phyloP scores from a whole-genome alignment of 352 stramenopile genomes.

The Pythium monospermum region DNA sequence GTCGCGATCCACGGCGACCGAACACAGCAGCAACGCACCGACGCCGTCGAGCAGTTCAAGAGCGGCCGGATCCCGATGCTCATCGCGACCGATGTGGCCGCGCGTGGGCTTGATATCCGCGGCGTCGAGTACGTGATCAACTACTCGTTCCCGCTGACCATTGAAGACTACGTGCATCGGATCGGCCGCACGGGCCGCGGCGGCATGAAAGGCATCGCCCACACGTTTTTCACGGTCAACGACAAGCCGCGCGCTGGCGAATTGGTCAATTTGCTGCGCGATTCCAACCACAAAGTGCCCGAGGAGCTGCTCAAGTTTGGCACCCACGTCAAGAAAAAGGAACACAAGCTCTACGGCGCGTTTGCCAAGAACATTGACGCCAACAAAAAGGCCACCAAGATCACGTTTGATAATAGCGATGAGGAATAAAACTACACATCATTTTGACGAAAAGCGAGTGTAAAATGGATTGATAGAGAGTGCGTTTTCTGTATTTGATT shows the following conservation, averaged over 20 bases:
- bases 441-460: too few species aligned
- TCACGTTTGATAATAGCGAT: constrained; percentile 90
- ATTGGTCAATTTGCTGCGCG: constrained; percentile 94
- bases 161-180: constrained; percentile 96
- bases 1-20: constrained; percentile 97
- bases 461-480: too few species aligned
- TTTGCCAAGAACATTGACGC: constrained; percentile 93
- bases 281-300: constrained; percentile 92
- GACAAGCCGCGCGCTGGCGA: constrained; percentile 96
- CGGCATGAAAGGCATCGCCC: constrained; percentile 91
- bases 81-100: constrained; percentile 96
- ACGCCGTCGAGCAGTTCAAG: constrained; percentile 95
- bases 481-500: too few species aligned
- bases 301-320: constrained; percentile 96
- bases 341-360: constrained; percentile 98
- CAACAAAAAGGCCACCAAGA: constrained; percentile 97
- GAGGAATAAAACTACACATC: constrained; percentile 38
- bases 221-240: constrained; percentile 97
- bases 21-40: constrained; percentile 87
- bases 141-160: constrained; percentile 97
- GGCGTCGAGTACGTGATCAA: constrained; percentile 97
- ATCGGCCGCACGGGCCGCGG: constrained; percentile 93
- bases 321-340: constrained; percentile 99
- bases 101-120: constrained; percentile 95
- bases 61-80: constrained; percentile 91